These are phyloP conservation scores for Populus euphratica DNA, from an alignment of 345 rosid species.

Conservation along the genomic window DNA sequence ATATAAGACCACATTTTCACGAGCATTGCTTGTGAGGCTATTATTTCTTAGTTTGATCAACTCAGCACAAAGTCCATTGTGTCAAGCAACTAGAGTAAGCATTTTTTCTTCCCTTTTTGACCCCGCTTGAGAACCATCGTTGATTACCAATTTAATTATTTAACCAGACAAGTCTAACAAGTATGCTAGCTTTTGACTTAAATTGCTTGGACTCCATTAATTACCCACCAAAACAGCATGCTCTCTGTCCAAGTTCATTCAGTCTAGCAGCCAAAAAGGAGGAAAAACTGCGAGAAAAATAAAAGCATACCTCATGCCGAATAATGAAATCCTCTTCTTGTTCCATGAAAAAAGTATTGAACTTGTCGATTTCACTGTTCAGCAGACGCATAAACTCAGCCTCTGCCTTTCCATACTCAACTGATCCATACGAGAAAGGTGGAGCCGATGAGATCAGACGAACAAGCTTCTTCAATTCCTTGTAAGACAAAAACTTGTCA, in stretches of 20 bases:
- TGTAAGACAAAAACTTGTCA: slow-evolving; percentile 67
- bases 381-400: slow-evolving; percentile 55
- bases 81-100: too few relatives aligned
- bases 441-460: slow-evolving; percentile 42
- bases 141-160: neutral
- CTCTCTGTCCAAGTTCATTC: neutral
- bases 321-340: slow-evolving; percentile 92
- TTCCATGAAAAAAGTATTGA: slow-evolving; percentile 75
- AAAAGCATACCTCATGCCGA: slow-evolving; percentile 49
- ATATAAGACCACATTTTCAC: neutral
- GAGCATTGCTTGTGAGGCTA: neutral
- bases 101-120: neutral
- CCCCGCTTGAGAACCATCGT: neutral
- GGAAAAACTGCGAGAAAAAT: neutral
- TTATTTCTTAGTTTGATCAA: too few relatives aligned
- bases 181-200: neutral
- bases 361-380: slow-evolving; percentile 80
- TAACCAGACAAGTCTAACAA: neutral
- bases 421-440: neutral
- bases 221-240: neutral
- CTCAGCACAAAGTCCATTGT: too few relatives aligned
- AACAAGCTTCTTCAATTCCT: slow-evolving; percentile 76
- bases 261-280: neutral
- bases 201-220: slow-evolving; percentile 7
- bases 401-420: slow-evolving; percentile 33